Conservation (phyloP, 441 rosid species). For the Populus hybrid region DNA sequence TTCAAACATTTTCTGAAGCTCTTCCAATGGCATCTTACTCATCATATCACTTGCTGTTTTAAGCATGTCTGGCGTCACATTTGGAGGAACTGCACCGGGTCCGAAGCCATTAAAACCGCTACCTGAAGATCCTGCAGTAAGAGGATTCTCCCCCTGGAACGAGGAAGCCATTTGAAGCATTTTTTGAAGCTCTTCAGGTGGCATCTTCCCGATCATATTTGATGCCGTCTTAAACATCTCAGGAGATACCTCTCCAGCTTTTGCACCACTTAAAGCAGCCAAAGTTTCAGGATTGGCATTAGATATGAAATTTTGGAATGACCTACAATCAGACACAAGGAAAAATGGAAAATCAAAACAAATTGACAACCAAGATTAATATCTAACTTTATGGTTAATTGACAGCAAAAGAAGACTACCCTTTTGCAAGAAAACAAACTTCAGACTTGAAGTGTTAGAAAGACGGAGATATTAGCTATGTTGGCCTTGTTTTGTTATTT, state of each 20-base stretch:
- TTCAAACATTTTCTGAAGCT: conserved; percentile 77
- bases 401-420: background rate
- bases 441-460: background rate
- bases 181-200: conserved; percentile 81
- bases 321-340: conserved; percentile 37
- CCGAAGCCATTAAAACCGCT: conserved; percentile 33
- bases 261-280: conserved; percentile 66
- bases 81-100: conserved; percentile 50
- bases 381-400: background rate
- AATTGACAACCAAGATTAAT: background rate
- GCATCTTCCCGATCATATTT: conserved; percentile 79
- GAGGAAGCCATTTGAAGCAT: conserved; percentile 84
- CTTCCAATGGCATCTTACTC: conserved; percentile 77
- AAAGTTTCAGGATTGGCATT: conserved; percentile 67
- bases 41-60: conserved; percentile 79
- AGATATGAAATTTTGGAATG: conserved; percentile 78
- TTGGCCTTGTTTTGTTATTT: background rate
- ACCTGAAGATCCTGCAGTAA: conserved; percentile 28
- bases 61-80: conserved; percentile 72
- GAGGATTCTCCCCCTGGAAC: conserved; percentile 54
- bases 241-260: conserved; percentile 67
- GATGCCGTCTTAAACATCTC: conserved; percentile 83
- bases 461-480: background rate
- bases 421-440: background rate
- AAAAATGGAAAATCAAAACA: background rate